These are phyloP conservation scores for Dioszegia aurantiaca DNA, from an alignment of 768 basidiomycete genomes.

Conservation along the genomic window DNA sequence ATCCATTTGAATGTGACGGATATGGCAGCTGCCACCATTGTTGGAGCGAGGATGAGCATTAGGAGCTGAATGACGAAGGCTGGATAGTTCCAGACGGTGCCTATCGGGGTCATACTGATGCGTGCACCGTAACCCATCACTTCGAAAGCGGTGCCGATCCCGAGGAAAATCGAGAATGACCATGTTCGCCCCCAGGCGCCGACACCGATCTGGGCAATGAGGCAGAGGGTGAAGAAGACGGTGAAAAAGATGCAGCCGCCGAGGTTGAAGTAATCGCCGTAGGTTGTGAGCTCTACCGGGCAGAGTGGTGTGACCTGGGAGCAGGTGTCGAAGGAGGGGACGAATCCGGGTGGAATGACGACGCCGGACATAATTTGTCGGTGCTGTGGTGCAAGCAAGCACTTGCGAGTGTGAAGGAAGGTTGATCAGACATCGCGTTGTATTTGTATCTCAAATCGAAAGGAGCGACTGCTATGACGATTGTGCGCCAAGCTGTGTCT, in stretches of 20 bases:
- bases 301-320: slow-evolving; percentile 6
- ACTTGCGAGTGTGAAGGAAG: too few relatives aligned
- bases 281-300: slow-evolving; percentile 14
- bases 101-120: slow-evolving; percentile 17
- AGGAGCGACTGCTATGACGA: too few relatives aligned
- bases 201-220: slow-evolving; percentile 12
- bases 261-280: slow-evolving; percentile 19
- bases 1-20: slow-evolving; percentile 18
- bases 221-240: slow-evolving; percentile 11
- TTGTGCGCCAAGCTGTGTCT: too few relatives aligned
- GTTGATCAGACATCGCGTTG: too few relatives aligned
- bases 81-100: slow-evolving; percentile 18
- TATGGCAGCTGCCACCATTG: slow-evolving; percentile 16
- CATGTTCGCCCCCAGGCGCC: slow-evolving; percentile 9
- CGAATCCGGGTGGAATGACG: neutral
- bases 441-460: too few relatives aligned
- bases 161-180: slow-evolving; percentile 18
- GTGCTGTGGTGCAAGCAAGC: too few relatives aligned
- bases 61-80: slow-evolving; percentile 22
- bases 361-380: too few relatives aligned
- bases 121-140: slow-evolving; percentile 19
- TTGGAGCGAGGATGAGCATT: slow-evolving; percentile 19
- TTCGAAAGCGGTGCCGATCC: slow-evolving; percentile 15
- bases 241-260: slow-evolving; percentile 17
- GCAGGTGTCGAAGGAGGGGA: slow-evolving; percentile 3